Percentiles rank a stretch among this genome's conserved stretches.
These are phyloP conservation scores for Exophiala viscosa DNA, from an alignment of 2,329 filamentous ascomycete species.

Conservation along the genomic window DNA sequence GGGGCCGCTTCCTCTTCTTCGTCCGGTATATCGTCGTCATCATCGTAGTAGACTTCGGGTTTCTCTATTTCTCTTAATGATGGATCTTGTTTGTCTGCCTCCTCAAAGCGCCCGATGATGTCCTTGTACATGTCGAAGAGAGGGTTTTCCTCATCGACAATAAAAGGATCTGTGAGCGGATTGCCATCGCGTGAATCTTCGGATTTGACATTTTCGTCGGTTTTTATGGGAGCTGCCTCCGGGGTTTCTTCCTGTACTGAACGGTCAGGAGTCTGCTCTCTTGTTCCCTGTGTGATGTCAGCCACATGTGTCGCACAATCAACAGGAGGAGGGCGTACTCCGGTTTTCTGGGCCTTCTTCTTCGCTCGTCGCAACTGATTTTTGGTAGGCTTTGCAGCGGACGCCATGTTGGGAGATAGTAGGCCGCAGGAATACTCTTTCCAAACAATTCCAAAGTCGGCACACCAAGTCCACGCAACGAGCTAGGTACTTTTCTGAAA, in stretches of 20 bases:
- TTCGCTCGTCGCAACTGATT: conserved; percentile 89
- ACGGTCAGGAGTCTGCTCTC: conserved; percentile 16
- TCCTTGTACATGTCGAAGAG: conserved; percentile 79
- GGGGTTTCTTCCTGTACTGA: conserved; percentile 10
- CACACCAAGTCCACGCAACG: too few relatives aligned
- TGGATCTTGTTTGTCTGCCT: conserved; percentile 59
- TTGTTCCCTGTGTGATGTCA: conserved; percentile 16
- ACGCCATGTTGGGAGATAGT: conserved; percentile 15
- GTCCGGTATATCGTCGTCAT: conserved; percentile 81
- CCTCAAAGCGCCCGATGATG: conserved; percentile 76
- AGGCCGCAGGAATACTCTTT: too few relatives aligned
- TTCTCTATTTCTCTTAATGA: conserved; percentile 67
- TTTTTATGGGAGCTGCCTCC: conserved; percentile 6
- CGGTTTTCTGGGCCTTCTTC: conserved; percentile 86
- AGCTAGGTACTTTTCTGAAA: too few relatives aligned
- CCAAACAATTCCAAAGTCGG: too few relatives aligned
- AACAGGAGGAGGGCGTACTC: conserved; percentile 39
- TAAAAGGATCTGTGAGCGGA: conserved; percentile 39
- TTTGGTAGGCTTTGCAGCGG: conserved; percentile 71
- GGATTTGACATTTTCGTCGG: conserved; percentile 15
- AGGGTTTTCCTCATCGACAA: conserved; percentile 66
- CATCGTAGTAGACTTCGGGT: conserved; percentile 77
- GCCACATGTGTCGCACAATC: background rate
- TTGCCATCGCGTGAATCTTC: conserved; percentile 43
- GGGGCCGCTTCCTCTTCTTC: conserved; percentile 70